Percentiles rank a stretch among this genome's conserved stretches.
These are phyloP conservation scores for Beauveria asiatica DNA, from an alignment of 2,329 filamentous ascomycete species.

Conservation along the genomic window DNA sequence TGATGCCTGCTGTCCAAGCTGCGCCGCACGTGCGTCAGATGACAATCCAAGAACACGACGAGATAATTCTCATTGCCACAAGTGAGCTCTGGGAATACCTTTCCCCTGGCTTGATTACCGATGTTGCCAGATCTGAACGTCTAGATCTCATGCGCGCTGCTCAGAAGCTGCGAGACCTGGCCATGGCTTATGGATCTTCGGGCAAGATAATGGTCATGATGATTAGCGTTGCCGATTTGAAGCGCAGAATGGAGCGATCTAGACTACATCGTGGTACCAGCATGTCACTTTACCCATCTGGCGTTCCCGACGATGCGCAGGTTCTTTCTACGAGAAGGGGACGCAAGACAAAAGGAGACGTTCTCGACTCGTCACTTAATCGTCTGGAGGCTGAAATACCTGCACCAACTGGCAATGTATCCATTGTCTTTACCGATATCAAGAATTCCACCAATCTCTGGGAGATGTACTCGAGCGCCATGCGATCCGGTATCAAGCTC, in stretches of 20 bases:
- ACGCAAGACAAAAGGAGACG: slow-evolving; percentile 53
- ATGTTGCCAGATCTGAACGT: slow-evolving; percentile 79
- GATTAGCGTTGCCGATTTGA: slow-evolving; percentile 83
- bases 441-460: slow-evolving; percentile 95
- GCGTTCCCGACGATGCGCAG: slow-evolving; percentile 62
- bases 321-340: slow-evolving; percentile 54
- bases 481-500: slow-evolving; percentile 93
- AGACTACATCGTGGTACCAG: slow-evolving; percentile 67
- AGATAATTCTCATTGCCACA: slow-evolving; percentile 87
- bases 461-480: slow-evolving; percentile 91
- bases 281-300: slow-evolving; percentile 74
- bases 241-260: slow-evolving; percentile 70
- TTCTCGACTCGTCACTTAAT: slow-evolving; percentile 79
- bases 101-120: slow-evolving; percentile 80
- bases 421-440: slow-evolving; percentile 97
- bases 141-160: slow-evolving; percentile 89
- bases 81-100: slow-evolving; percentile 94
- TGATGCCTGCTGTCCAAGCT: slow-evolving; percentile 89
- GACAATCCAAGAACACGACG: slow-evolving; percentile 77
- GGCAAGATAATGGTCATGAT: slow-evolving; percentile 99
- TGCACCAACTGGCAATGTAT: slow-evolving; percentile 80
- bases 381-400: slow-evolving; percentile 85
- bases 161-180: slow-evolving; percentile 87
- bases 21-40: slow-evolving; percentile 75
- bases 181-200: slow-evolving; percentile 88